Base-by-base conservation (phyloP, 768 basidiomycete species). In the Boletus sp. region DNA sequence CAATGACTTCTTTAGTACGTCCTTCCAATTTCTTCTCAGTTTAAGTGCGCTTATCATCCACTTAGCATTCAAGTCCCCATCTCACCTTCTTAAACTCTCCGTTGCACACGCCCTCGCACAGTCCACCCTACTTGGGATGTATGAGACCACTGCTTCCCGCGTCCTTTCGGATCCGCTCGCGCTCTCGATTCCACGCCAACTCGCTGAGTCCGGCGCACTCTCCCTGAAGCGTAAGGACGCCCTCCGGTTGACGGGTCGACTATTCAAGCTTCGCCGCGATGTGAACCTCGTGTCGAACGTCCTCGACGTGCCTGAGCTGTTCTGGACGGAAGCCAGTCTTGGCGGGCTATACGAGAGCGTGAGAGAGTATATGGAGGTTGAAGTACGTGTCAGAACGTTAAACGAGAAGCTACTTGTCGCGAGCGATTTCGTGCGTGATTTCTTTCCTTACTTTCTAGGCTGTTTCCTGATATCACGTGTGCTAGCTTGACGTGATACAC, bases 1-100 rank as follows among this genome's bases (percentile, higher is more conserved):
- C 74, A 96, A 98, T 57, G 94, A 96, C 70, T 91, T 95, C 73
- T 96, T 95, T 74, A 94, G 93, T 94, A 64, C 61, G 88, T 77
- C 10, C 27, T 29, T 50, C n/a, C 37, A 9, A 30, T 47, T 25
- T 34, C 19, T 23, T 30, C 7, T 58, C 9, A 34, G 30, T 29
- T 7, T 25, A 27, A 11, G 25, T 34, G 23, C 44, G 13, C 39
- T 58, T 19, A 45, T 6, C 14, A 39, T 45, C 46, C 42, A 6
- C 27, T 5, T 59, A 95, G 93, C 95, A 4, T 87, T 97, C 66
- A 95, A 94, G 74, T 89, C 90, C 1, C 88, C 85, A 25, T 95
- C 93, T 0, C 91, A 93, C 63, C 82, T 94, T 38, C 84, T 93
- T 42, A 91, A 94, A 64, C 79, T 98, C 17, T 94, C 94, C n/a